Evolutionary conservation across 2,329 filamentous ascomycete genomes (phyloP), one percentile per base, ranked within the genome.

Genomic region (Dactylellina haptotyla): DNA sequence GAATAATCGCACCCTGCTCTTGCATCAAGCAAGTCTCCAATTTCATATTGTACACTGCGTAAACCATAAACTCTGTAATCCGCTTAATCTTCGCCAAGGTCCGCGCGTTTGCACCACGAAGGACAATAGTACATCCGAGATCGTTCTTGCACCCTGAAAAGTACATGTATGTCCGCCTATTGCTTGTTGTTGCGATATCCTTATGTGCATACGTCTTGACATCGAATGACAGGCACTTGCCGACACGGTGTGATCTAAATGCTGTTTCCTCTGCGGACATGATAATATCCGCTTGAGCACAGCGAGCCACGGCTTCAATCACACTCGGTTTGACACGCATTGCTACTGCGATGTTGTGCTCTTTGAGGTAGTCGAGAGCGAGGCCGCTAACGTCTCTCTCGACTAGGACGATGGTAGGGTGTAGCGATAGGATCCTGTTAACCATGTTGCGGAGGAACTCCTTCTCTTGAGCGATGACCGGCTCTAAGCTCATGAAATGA

Each of bases 31-130:
- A 97, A 1, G 95, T 97, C 81, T 99, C 95, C 12, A 99, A 85
- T 79, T 96, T 97, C 59, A 99, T 84, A 78, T 97, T 99, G 82
- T 99, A 99, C 10, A 98, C 93, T 18, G 99, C 96, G 77, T 98
- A 99, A 37, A 96, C 90, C 94, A 99, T 97, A 79, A 99, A 98
- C 79, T 99, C 95, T 9, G 94, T 95, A 76, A 99, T 95, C 58
- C 88, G 87, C 82, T 99, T 99, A 80, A 99, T 88, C 77, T 89
- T 91, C 1, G 88, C 84, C 16, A 99, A 84, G 0, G 88, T 84
- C 51, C 87, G 83, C 28, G 88, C 89, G 70, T 90, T 88, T 2
- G 90, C 91, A 0, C 95, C 95, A 48, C 95, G 89, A 20, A 99
- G 84, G 10, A 93, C 92, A 77, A 99, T 97, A 0, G 95, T 99